These are phyloP conservation scores for Mallotus nudiflorus DNA, from an alignment of 345 rosid species.

Conservation along the genomic window DNA sequence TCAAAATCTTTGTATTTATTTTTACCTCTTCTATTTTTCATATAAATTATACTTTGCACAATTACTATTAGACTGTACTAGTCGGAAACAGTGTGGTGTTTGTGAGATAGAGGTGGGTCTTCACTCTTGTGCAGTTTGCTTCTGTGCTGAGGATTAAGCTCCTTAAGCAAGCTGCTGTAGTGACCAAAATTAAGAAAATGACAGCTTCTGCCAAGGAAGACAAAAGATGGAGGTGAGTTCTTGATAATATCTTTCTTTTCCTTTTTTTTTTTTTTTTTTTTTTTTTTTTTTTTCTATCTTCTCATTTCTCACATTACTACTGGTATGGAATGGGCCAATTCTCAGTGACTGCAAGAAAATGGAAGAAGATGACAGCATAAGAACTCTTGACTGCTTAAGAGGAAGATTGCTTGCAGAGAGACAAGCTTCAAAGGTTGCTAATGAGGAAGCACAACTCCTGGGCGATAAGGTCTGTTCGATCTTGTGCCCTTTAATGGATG, in stretches of 20 bases:
- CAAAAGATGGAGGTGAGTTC: constrained; percentile 38
- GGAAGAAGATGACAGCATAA: constrained; percentile 41
- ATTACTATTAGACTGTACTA: no score
- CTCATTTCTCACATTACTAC: constrained; percentile 1
- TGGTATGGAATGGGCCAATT: constrained; percentile 36
- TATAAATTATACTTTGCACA: no score
- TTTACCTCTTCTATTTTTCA: no score
- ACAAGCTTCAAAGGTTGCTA: constrained; percentile 70
- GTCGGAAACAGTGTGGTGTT: no score
- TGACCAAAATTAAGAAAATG: constrained; percentile 22
- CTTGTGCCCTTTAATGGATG: no score
- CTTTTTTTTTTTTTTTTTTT: background rate
- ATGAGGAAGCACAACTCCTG: constrained; percentile 64
- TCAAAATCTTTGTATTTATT: no score
- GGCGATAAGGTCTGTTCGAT: constrained; percentile 53
- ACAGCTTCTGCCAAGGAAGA: constrained; percentile 31
- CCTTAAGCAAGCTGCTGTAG: background rate
- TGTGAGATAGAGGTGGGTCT: no score
- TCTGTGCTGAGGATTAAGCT: no score
- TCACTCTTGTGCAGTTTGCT: no score
- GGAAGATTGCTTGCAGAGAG: constrained; percentile 90
- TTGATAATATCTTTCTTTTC: no score
- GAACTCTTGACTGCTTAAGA: constrained; percentile 73
- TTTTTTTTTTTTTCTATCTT: background rate
- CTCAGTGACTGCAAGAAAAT: constrained; percentile 40